phyloP scores from a whole-genome alignment of 1,284 basidiomycete species.

The Austropuccinia psidii region DNA sequence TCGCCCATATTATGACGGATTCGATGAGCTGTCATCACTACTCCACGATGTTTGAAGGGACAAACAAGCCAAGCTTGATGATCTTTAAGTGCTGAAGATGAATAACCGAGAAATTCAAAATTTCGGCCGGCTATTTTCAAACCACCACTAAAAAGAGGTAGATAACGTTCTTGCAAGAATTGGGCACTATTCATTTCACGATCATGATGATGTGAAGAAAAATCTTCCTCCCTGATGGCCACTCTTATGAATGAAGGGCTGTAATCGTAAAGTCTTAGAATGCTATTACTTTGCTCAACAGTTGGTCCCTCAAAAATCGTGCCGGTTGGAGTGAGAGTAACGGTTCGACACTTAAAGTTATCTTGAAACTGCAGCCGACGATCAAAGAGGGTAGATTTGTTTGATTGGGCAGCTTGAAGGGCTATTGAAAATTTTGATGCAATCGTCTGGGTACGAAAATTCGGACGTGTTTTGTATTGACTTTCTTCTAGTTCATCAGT shows the following conservation, averaged over 20 bases:
- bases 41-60: slow-evolving; percentile 55
- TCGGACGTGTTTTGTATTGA: too few relatives aligned
- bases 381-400: not conserved
- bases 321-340: slow-evolving; percentile 63
- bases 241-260: slow-evolving; percentile 61
- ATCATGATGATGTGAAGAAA: slow-evolving; percentile 61
- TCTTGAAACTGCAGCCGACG: not conserved
- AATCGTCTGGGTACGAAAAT: too few relatives aligned
- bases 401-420: not conserved
- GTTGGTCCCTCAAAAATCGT: slow-evolving; percentile 64
- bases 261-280: slow-evolving; percentile 53
- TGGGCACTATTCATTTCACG: slow-evolving; percentile 57
- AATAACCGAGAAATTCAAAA: slow-evolving; percentile 68
- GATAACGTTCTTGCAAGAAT: slow-evolving; percentile 60
- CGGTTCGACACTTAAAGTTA: slow-evolving; percentile 41
- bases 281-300: slow-evolving; percentile 60
- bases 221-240: slow-evolving; percentile 68
- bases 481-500: not conserved
- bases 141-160: slow-evolving; percentile 58
- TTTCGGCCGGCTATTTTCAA: slow-evolving; percentile 59
- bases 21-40: slow-evolving; percentile 48
- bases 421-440: slow-evolving; percentile 7
- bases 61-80: slow-evolving; percentile 69
- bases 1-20: slow-evolving; percentile 40
- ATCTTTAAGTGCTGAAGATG: slow-evolving; percentile 60